phyloP scores from a whole-genome alignment of 192 early-diverging fungal species.

The Dissophora globulifera region DNA sequence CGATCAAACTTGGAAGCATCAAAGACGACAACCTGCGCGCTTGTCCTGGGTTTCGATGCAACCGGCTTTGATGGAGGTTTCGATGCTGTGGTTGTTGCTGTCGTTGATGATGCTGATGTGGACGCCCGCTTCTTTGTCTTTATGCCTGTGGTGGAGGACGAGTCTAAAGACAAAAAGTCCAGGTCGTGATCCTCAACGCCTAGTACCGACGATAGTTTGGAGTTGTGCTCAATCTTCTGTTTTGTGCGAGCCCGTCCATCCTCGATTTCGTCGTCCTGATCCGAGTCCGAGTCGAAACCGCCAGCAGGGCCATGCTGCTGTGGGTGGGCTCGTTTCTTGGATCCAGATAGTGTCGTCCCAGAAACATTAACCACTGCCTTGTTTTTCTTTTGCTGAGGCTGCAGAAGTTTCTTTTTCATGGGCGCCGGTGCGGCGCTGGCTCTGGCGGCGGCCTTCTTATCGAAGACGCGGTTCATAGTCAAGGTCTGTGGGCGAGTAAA shows the following conservation, averaged over 20 bases:
- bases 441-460: constrained; percentile 38
- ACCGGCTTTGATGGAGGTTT: constrained; percentile 2
- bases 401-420: constrained; percentile 25
- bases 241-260: no score
- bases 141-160: no score
- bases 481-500: no score
- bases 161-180: constrained; percentile 36
- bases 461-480: constrained; percentile 40
- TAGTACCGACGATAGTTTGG: no score
- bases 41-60: constrained; percentile 35
- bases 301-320: constrained; percentile 29
- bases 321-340: not conserved
- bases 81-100: not conserved
- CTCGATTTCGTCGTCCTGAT: not conserved
- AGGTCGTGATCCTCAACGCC: constrained; percentile 52
- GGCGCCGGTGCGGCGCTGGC: constrained; percentile 46
- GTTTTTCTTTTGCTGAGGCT: no score
- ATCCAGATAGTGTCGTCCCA: not conserved
- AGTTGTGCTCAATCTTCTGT: no score
- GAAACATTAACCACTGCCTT: no score
- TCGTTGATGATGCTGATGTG: not conserved
- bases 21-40: constrained; percentile 36
- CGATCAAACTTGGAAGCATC: constrained; percentile 36
- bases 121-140: no score
- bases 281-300: no score